Evolutionary conservation across 805 yeast genomes (phyloP), one percentile per base, ranked within the genome.

Genomic region (Pichia deserticola): DNA sequence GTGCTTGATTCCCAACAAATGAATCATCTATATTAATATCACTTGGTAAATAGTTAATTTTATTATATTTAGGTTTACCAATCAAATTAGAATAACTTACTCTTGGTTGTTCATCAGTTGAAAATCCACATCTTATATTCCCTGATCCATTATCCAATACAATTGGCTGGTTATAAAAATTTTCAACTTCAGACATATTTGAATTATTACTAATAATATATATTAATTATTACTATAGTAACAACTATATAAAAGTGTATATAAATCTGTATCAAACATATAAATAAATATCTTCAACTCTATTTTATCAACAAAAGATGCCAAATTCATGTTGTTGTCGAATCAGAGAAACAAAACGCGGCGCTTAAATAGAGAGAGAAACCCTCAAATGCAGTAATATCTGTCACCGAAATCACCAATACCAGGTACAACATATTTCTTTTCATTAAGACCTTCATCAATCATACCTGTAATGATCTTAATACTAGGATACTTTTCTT

Each of bases 401-500:
- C 98, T 79, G 72, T 93, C 98, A 63, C 99, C 99, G 63, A 93
- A 93, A 65, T 93, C 99, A 63, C 99, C 99, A 57, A 93, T 75
- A 43, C 99, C 99, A 34, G 99, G 99, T 44, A 81, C 81, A 58
- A 93, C 86, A 68, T 83, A 89, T 69, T 84, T 86, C 64, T 82
- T 74, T 50, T 82, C 96, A 62, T 92, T 89, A 62, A 93, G 75
- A 50, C 86, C 85, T 61, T 84, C 82, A 66, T 93, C 99, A 57
- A 93, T 75, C 56, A 89, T 90, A 53, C 99, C 99, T 35, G 98
- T 90, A 60, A 93, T 87, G 62, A 93, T 86, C 66, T 79, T 87
- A 53, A 93, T 82, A 49, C 79, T 75, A 27, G 99, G 99, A 70
- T 81, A 89, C 63, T 79, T 81, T 15, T 75, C 79, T 50, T 84